Conservation (phyloP, 495 filamentous ascomycete genomes). For the Cenococcum geophilum region DNA sequence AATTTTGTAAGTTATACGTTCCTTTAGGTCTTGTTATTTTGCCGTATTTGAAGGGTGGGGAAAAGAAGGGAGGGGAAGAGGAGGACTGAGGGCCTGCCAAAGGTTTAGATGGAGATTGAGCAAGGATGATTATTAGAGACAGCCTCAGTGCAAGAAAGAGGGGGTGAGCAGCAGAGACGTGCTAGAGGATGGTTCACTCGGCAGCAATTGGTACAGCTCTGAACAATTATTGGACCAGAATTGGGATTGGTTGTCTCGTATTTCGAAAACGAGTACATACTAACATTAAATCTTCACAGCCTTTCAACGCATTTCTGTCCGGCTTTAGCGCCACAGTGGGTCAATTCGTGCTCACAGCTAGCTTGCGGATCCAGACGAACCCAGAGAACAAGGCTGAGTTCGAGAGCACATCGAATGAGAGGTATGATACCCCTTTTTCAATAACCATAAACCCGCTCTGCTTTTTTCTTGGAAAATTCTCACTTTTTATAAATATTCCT, state of each 20-base stretch:
- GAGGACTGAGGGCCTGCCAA: too few species aligned
- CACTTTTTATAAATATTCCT: background rate
- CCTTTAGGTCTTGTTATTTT: background rate
- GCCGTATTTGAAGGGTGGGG: background rate
- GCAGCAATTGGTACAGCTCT: too few species aligned
- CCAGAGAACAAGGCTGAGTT: constrained; percentile 68
- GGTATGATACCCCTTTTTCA: constrained; percentile 42
- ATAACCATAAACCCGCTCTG: background rate
- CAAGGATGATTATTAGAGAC: too few species aligned
- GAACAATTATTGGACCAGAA: too few species aligned
- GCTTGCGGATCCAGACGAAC: constrained; percentile 85
- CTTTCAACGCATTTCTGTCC: constrained; percentile 96
- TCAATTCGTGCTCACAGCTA: constrained; percentile 92
- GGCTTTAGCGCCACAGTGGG: constrained; percentile 94
- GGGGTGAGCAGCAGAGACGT: too few species aligned
- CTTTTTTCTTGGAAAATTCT: background rate
- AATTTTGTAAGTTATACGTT: constrained; percentile 69
- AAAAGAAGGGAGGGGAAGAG: background rate
- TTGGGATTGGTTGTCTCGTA: background rate
- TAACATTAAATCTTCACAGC: constrained; percentile 46
- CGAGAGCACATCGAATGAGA: constrained; percentile 60
- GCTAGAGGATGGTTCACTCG: too few species aligned
- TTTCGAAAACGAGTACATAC: background rate
- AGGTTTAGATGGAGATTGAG: too few species aligned
- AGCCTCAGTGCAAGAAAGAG: too few species aligned